Conservation (phyloP, 805 yeast species). For the Candida nemodendra region DNA sequence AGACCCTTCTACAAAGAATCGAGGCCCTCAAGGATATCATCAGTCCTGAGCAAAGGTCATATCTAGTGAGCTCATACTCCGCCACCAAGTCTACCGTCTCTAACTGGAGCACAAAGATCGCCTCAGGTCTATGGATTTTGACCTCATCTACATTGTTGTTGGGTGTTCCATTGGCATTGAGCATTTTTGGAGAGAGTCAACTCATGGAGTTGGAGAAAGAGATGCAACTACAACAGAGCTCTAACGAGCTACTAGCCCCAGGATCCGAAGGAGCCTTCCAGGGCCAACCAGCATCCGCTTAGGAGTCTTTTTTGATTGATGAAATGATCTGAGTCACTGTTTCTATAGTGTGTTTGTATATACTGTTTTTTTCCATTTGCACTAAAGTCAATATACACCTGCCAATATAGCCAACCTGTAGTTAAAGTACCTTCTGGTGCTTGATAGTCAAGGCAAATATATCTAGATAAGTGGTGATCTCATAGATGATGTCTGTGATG, state of each 20-base stretch:
- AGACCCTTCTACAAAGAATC: conserved; percentile 82
- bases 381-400: neutral
- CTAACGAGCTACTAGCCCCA: conserved; percentile 71
- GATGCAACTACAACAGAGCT: conserved; percentile 69
- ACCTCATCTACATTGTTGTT: conserved; percentile 81
- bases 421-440: conserved; percentile 54
- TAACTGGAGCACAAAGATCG: conserved; percentile 56
- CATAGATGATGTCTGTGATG: conserved; percentile 74
- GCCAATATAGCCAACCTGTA: neutral
- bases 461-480: conserved; percentile 76
- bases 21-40: conserved; percentile 89
- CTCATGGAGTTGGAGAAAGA: conserved; percentile 92
- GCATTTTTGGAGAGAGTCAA: conserved; percentile 91
- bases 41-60: conserved; percentile 79
- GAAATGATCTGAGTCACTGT: conserved; percentile 22
- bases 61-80: conserved; percentile 29
- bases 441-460: conserved; percentile 84
- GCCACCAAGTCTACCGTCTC: conserved; percentile 41
- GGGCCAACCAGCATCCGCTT: conserved; percentile 18
- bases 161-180: conserved; percentile 90
- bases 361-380: conserved; percentile 1
- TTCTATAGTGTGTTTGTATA: conserved; percentile 12
- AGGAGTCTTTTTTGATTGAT: neutral
- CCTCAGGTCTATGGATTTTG: conserved; percentile 78
- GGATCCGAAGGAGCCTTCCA: conserved; percentile 51